phyloP scores from a whole-genome alignment of 805 yeast species.

The Yamadazyma insecticola region DNA sequence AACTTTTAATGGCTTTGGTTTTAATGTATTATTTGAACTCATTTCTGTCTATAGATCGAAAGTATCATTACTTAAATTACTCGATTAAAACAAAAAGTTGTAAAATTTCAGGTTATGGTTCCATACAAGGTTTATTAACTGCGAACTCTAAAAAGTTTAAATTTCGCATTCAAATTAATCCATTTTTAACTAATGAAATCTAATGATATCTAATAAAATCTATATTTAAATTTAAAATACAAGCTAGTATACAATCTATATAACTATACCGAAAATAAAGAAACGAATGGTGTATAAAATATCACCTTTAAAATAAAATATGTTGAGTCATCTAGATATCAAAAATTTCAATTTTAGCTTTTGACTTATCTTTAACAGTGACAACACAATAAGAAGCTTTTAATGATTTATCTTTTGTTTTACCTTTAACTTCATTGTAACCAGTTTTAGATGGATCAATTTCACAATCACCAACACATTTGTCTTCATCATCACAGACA shows the following conservation, averaged over 20 bases:
- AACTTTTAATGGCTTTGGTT: constrained; percentile 33
- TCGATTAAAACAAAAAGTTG: too few relatives aligned
- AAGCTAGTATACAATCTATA: constrained; percentile 1
- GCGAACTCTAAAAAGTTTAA: too few relatives aligned
- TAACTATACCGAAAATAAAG: too few relatives aligned
- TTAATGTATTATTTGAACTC: constrained; percentile 4
- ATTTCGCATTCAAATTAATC: too few relatives aligned
- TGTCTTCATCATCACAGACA: constrained; percentile 63
- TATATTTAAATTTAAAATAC: constrained; percentile 1
- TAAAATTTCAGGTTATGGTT: too few relatives aligned
- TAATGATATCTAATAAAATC: too few relatives aligned
- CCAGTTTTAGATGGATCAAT: constrained; percentile 68
- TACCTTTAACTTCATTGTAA: constrained; percentile 50
- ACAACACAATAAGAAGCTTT: constrained; percentile 83
- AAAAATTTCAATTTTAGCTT: constrained; percentile 73
- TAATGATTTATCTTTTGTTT: constrained; percentile 36
- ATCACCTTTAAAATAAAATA: too few relatives aligned
- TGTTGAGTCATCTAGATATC: constrained; percentile 10
- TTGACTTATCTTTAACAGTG: constrained; percentile 60
- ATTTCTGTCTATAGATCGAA: too few relatives aligned
- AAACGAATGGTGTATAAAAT: too few relatives aligned
- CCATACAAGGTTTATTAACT: too few relatives aligned
- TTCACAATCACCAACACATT: constrained; percentile 80
- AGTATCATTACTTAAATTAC: too few relatives aligned
- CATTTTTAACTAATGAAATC: too few relatives aligned